A percentile compares a stretch with the other conserved stretches of the same genome.
Conservation (phyloP, 352 stramenopile genomes). For the Globisporangium ultimum region DNA sequence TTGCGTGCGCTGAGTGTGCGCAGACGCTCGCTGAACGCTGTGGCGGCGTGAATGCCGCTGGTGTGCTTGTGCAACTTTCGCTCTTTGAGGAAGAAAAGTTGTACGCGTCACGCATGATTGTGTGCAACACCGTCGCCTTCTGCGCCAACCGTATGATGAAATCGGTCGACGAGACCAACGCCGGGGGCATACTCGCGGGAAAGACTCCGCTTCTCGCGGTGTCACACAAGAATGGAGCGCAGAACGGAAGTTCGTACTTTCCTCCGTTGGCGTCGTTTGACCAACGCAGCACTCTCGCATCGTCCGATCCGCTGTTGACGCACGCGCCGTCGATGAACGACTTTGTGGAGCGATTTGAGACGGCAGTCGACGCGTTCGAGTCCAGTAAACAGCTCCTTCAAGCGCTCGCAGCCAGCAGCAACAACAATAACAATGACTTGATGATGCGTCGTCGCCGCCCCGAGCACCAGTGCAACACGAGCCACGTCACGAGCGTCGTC, state of each 20-base stretch:
- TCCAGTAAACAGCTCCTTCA: conserved; percentile 39
- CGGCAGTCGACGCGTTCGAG: conserved; percentile 42
- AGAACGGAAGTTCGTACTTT: conserved; percentile 31
- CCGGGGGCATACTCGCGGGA: conserved; percentile 20
- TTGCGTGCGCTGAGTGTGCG: conserved; percentile 35
- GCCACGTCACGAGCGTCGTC: conserved; percentile 47
- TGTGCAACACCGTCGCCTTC: conserved; percentile 75
- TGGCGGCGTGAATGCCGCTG: conserved; percentile 21
- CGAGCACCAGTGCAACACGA: conserved; percentile 35
- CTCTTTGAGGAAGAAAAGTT: conserved; percentile 79
- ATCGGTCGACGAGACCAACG: conserved; percentile 33
- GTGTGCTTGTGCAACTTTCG: conserved; percentile 49
- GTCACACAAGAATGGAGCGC: conserved; percentile 26
- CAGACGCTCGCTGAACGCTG: conserved; percentile 43
- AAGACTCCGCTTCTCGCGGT: conserved; percentile 48
- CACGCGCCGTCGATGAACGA: conserved; percentile 58
- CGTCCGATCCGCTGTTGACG: conserved; percentile 59
- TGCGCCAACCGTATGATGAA: conserved; percentile 73
- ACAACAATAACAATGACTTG: conserved; percentile 1
- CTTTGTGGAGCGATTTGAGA: conserved; percentile 54
- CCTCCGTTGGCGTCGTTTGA: conserved; percentile 50
- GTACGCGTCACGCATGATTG: conserved; percentile 75
- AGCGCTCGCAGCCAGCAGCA: conserved; percentile 16
- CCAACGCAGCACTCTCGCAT: conserved; percentile 39
- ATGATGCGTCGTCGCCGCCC: conserved; percentile 14